These are phyloP conservation scores for Lactifluus volemus DNA, from an alignment of 768 basidiomycete species.

Conservation along the genomic window DNA sequence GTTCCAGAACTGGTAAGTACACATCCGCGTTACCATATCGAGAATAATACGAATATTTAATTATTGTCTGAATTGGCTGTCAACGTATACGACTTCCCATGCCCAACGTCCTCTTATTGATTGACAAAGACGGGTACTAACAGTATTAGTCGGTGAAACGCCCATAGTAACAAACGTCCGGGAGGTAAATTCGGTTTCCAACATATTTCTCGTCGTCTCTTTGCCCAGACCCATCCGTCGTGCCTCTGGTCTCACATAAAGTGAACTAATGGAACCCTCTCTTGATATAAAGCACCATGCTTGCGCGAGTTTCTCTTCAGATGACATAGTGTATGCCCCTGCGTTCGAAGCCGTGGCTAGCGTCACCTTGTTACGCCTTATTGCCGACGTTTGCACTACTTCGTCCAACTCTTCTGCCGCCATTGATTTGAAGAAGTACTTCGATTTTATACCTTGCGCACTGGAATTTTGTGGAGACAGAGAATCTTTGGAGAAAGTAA, in stretches of 20 bases:
- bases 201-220: conserved; percentile 4
- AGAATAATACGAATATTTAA: not conserved
- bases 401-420: not conserved
- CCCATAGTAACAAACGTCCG: not conserved
- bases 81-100: not conserved
- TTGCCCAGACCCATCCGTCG: conserved; percentile 1
- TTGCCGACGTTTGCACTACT: not conserved
- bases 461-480: not conserved
- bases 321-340: conserved; percentile 1
- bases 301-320: not conserved
- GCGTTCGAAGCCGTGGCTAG: not conserved
- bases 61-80: not conserved
- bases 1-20: too few relatives aligned
- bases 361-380: not conserved
- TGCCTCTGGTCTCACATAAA: conserved; percentile 12
- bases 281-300: conserved; percentile 11
- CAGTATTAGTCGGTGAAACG: not conserved
- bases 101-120: not conserved
- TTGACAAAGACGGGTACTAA: not conserved
- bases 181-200: not conserved
- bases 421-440: not conserved
- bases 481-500: not conserved
- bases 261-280: conserved; percentile 3
- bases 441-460: not conserved
- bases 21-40: not conserved